These are phyloP conservation scores for Cucumis hystrix DNA, from an alignment of 306 rosid genomes.

Conservation along the genomic window DNA sequence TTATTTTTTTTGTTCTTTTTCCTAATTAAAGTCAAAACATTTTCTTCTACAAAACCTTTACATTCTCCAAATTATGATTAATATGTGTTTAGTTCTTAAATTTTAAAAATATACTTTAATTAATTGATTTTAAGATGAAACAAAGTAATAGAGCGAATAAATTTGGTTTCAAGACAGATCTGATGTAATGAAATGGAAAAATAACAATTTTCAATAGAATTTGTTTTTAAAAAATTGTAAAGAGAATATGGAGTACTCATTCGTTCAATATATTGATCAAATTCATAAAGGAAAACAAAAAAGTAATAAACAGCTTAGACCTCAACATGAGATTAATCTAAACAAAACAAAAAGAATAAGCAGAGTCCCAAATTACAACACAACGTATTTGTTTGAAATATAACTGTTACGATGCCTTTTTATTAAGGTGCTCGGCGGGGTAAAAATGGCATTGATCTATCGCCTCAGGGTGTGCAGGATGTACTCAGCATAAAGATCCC, in stretches of 20 bases:
- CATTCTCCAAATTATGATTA: no score
- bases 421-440: not conserved
- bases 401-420: not conserved
- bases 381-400: not conserved
- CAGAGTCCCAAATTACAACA: not conserved
- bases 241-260: not conserved
- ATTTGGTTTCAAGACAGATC: no score
- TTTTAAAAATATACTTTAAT: no score
- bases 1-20: no score
- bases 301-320: not conserved
- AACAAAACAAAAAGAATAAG: not conserved
- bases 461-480: constrained; percentile 71
- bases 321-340: not conserved
- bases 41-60: no score
- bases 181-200: no score
- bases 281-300: not conserved
- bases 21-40: no score
- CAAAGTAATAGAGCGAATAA: no score
- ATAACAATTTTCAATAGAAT: not conserved
- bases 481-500: constrained; percentile 96
- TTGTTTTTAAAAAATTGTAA: not conserved
- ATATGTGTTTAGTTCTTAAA: no score
- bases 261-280: not conserved
- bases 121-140: no score
- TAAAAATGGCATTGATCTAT: constrained; percentile 11